Evolutionary conservation across 2,329 filamentous ascomycete genomes (phyloP).

Genomic region (Cladosporium sp.): DNA sequence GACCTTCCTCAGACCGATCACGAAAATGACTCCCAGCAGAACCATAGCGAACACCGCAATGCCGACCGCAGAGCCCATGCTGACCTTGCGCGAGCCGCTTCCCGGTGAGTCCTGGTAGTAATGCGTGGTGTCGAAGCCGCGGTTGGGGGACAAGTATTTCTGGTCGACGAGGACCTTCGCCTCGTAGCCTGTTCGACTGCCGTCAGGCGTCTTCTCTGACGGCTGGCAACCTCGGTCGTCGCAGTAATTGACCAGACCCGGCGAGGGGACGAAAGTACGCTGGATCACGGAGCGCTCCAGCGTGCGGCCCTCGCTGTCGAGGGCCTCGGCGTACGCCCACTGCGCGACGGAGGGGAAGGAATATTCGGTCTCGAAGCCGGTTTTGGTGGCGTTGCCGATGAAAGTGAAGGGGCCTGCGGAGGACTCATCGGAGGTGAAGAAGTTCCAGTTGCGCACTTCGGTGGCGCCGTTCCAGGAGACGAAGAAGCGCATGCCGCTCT

Average conservation of each 20-base stretch:
- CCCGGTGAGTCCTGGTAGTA: slow-evolving; percentile 25
- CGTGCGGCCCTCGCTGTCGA: slow-evolving; percentile 27
- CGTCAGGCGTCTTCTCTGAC: slow-evolving; percentile 22
- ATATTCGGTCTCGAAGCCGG: slow-evolving; percentile 42
- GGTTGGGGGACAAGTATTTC: slow-evolving; percentile 26
- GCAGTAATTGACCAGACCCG: slow-evolving; percentile 27
- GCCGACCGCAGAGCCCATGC: not conserved
- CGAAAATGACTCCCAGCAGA: slow-evolving; percentile 10
- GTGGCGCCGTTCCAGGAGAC: slow-evolving; percentile 53
- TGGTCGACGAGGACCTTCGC: slow-evolving; percentile 19
- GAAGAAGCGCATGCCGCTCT: slow-evolving; percentile 40
- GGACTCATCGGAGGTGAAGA: slow-evolving; percentile 41
- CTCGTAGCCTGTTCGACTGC: slow-evolving; percentile 22
- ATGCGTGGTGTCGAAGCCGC: slow-evolving; percentile 31
- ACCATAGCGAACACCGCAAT: slow-evolving; percentile 12
- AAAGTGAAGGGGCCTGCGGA: slow-evolving; percentile 33
- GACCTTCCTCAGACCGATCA: slow-evolving; percentile 4
- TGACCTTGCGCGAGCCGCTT: not conserved
- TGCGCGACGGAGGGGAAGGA: slow-evolving; percentile 20
- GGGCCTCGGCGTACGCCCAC: slow-evolving; percentile 33
- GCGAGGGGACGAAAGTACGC: slow-evolving; percentile 35
- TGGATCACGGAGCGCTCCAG: slow-evolving; percentile 31
- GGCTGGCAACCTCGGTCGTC: slow-evolving; percentile 30
- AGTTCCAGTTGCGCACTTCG: slow-evolving; percentile 47
- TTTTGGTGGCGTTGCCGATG: slow-evolving; percentile 37